Percentiles rank a stretch among this genome's conserved stretches.
phyloP scores from a whole-genome alignment of 768 basidiomycete species.

The Lactarius hatsudake region DNA sequence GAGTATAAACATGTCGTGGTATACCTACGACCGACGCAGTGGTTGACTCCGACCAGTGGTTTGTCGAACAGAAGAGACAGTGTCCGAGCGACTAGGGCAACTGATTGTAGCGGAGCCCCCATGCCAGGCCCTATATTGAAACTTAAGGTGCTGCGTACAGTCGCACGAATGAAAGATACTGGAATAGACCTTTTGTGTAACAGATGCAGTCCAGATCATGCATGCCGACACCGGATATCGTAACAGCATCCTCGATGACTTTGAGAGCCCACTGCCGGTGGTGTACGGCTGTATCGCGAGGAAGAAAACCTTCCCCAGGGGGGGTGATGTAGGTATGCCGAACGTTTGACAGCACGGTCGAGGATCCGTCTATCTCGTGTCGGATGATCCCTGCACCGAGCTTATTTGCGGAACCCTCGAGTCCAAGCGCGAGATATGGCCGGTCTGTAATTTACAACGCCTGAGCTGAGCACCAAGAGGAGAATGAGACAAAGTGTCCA shows the following conservation, averaged over 20 bases:
- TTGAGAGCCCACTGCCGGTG: slow-evolving; percentile 90
- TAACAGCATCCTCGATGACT: slow-evolving; percentile 75
- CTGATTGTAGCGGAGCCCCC: slow-evolving; percentile 95
- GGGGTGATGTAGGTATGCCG: slow-evolving; percentile 99
- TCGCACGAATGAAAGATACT: background rate
- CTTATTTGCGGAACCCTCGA: slow-evolving; percentile 98
- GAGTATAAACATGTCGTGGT: slow-evolving; percentile 3
- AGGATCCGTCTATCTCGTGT: slow-evolving; percentile 71
- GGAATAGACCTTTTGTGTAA: slow-evolving; percentile 81
- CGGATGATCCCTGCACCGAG: slow-evolving; percentile 90
- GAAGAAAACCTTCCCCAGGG: slow-evolving; percentile 96
- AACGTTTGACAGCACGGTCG: slow-evolving; percentile 83
- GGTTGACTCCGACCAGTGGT: slow-evolving; percentile 96
- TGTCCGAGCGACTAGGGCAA: slow-evolving; percentile 90
- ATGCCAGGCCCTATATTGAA: slow-evolving; percentile 84
- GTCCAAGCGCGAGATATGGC: slow-evolving; percentile 83
- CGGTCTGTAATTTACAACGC: slow-evolving; percentile 43
- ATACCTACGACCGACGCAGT: slow-evolving; percentile 91
- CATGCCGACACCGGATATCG: slow-evolving; percentile 64
- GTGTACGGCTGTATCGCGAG: slow-evolving; percentile 91
- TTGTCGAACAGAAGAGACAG: slow-evolving; percentile 84
- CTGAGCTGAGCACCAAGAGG: background rate
- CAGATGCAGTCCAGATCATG: slow-evolving; percentile 91
- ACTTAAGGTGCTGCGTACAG: background rate
- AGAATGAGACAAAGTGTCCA: background rate